Evolutionary conservation across 2,329 filamentous ascomycete genomes (phyloP), one percentile per base, ranked within the genome.

Genomic region (Albifimbria verrucaria): DNA sequence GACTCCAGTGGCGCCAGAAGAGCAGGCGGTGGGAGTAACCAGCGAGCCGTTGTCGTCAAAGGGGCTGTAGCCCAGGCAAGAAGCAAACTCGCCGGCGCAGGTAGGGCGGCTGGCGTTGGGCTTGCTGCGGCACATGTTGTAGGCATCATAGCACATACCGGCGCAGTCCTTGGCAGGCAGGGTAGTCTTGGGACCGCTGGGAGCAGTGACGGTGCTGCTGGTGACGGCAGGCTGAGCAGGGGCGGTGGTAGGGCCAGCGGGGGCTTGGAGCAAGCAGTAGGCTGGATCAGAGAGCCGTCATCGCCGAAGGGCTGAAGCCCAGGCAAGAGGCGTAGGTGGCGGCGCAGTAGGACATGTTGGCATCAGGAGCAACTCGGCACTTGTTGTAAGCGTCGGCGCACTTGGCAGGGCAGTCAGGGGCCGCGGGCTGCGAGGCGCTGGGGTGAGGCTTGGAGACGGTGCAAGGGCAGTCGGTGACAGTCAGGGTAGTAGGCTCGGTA

Each of bases 401-500:
- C 43, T 52, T 46, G 52, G 56, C 52, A 39, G 55, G 57, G 51
- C 64, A 66, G 15, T 32, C 48, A n/a, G 4, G 32, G 32, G 5
- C 18, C 32, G 32, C 32, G 32, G 32, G 32, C 32, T 39, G 32
- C 32, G 32, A 39, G 15, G 28, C 45, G 9, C 56, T 55, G 5
- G 59, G 47, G 43, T 50, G 45, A 22, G 59, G 77, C 73, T 77
- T 78, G 71, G 73, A 76, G 68, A 81, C 62, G 62, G 79, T 87
- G 82, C 82, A 86, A 57, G 82, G 79, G 77, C 83, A 86, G 77
- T 84, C 74, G 63, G 80, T 80, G 72, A 86, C 78, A 72, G 83
- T 86, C 70, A 86, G 70, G 67, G 81, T 83, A 65, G 82, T 84
- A 65, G 84, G 74, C 72, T 78, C 72, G 57, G 82, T 82, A 71